Base-by-base conservation (phyloP, 1,284 basidiomycete species). In the Coniferiporia sulphurascens region DNA sequence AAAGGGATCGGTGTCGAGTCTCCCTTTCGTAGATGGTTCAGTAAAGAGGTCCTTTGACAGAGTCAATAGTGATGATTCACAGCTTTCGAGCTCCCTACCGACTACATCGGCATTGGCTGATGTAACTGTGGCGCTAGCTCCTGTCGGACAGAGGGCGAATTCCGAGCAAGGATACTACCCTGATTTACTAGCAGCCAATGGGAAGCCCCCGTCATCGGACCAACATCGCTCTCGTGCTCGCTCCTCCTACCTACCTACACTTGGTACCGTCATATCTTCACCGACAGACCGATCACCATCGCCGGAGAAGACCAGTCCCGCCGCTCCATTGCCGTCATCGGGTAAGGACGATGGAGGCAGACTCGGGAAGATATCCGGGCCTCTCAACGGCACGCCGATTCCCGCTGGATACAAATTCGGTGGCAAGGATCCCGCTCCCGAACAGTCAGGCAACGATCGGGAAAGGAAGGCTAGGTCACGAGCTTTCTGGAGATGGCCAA, bases 351-450 rank as follows among this genome's bases (percentile, higher is more conserved):
- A 82, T 66, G 62, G 65, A 38, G 77, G 78, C 54, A 76, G 78
- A 56, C 87, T 87, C 71, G 82, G 86, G 48, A 91, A 94, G 72
- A 96, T 96, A 59, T 94, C 91, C n/a, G 91, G 84, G 0, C 94
- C 94, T 36, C 80, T 95, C 71, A 88, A 89, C 64, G 93, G 92
- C 12, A 84, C 85, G 10, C 90, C 88, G 35, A 92, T 97, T 43
- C 92, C 93, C 7, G 82, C 84, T 49, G 93, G 94, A 0, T 93
- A 89, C 79, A 93, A 93, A 72, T 96, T 96, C 69, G 89, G 89
- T 15, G 75, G 78, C 35, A 88, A 88, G 70, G 86, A 88, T 60
- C 69, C 75, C 15, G 68, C 79, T 19, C 69, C 79, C n/a, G 79
- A 81, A n/a, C 56, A 70, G 2, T 68, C 74, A 44, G 65, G 71